phyloP scores from a whole-genome alignment of 2,329 filamentous ascomycete species.

The Cladophialophora psammophila region DNA sequence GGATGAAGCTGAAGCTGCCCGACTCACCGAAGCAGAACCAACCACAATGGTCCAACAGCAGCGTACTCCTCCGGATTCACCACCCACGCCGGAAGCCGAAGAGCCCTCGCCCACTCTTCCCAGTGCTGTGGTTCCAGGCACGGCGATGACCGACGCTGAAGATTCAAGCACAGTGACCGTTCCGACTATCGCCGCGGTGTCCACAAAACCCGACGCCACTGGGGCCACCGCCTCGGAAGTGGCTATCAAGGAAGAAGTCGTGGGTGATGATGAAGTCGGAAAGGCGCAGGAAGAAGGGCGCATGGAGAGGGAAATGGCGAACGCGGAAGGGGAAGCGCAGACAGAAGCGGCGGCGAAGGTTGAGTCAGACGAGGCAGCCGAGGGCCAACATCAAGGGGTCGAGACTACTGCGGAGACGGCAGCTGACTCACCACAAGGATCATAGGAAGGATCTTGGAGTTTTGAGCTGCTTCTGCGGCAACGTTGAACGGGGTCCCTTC shows the following conservation, averaged over 20 bases:
- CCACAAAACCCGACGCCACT: slow-evolving; percentile 22
- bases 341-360: slow-evolving; percentile 36
- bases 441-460: slow-evolving; percentile 6
- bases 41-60: slow-evolving; percentile 39
- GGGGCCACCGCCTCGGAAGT: slow-evolving; percentile 26
- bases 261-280: slow-evolving; percentile 39
- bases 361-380: slow-evolving; percentile 12
- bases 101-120: slow-evolving; percentile 10
- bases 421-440: background rate
- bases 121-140: slow-evolving; percentile 14
- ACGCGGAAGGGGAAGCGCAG: slow-evolving; percentile 45
- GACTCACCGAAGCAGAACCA: slow-evolving; percentile 37
- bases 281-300: slow-evolving; percentile 46
- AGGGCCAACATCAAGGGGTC: background rate
- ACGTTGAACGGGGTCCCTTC: background rate
- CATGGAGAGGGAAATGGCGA: slow-evolving; percentile 40
- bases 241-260: slow-evolving; percentile 40
- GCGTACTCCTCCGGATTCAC: slow-evolving; percentile 43
- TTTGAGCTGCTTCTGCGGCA: background rate
- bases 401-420: background rate
- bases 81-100: slow-evolving; percentile 31
- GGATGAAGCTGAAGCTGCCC: slow-evolving; percentile 43
- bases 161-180: slow-evolving; percentile 24
- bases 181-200: slow-evolving; percentile 13
- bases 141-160: slow-evolving; percentile 33